Evolutionary conservation across 129 eudicot genomes (phyloP).

Genomic region (Sambucus nigra): DNA sequence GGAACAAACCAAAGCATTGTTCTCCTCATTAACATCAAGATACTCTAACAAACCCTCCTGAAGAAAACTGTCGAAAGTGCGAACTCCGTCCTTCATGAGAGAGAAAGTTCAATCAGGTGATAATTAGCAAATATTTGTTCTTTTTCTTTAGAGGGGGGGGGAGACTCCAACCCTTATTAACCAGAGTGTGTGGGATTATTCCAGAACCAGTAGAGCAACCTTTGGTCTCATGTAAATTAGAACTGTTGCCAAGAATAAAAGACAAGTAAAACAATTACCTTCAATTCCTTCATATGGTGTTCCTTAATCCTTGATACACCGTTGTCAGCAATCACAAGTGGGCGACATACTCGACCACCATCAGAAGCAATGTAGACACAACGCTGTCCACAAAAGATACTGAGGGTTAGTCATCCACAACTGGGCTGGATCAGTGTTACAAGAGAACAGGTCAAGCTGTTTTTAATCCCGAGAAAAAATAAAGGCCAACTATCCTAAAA

Average conservation of each 20-base stretch:
- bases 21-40: constrained; percentile 99
- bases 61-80: constrained; percentile 72
- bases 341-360: constrained; percentile 99
- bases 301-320: constrained; percentile 92
- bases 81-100: constrained; percentile 66
- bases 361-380: constrained; percentile 97
- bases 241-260: not conserved
- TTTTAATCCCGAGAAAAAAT: no score
- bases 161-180: no score
- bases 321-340: constrained; percentile 90
- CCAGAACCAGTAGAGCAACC: no score
- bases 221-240: no score
- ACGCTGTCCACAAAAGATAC: constrained; percentile 50
- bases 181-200: no score
- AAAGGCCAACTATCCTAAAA: no score
- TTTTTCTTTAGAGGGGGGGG: no score
- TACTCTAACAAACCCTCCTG: constrained; percentile 87
- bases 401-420: no score
- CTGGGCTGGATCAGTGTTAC: no score
- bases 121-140: constrained; percentile 1
- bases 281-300: constrained; percentile 84
- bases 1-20: constrained; percentile 74
- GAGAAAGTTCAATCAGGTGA: constrained; percentile 6
- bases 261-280: constrained; percentile 28
- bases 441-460: no score